Evolutionary conservation across 192 early-diverging fungal genomes (phyloP).

Genomic region (Geosiphon pyriformis): DNA sequence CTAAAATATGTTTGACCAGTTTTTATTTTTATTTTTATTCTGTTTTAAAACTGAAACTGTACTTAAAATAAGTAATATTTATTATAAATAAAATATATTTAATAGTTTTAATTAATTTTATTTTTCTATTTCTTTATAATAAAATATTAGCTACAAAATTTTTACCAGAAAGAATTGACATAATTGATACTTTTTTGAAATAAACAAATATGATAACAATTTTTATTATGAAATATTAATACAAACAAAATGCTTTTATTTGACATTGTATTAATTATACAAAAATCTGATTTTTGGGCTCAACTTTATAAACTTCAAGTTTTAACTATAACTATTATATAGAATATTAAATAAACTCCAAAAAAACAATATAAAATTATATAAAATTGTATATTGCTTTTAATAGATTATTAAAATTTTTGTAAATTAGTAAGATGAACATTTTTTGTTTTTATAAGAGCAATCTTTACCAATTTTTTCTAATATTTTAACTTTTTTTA

Average conservation of each 20-base stretch:
- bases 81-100: background rate
- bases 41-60: slow-evolving; percentile 6
- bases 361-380: background rate
- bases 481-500: background rate
- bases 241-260: background rate
- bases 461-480: background rate
- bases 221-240: slow-evolving; percentile 2
- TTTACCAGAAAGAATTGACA: background rate
- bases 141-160: background rate
- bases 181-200: background rate
- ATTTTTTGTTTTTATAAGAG: background rate
- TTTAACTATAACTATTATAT: slow-evolving; percentile 3
- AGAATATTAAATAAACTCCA: slow-evolving; percentile 10
- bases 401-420: slow-evolving; percentile 2
- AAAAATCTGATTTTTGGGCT: background rate
- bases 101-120: background rate
- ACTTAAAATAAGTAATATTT: slow-evolving; percentile 8
- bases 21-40: slow-evolving; percentile 8
- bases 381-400: slow-evolving; percentile 7
- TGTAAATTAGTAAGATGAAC: no score
- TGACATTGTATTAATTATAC: background rate
- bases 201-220: background rate
- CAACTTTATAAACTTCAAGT: background rate
- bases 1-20: background rate
- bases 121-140: slow-evolving; percentile 1